Evolutionary conservation across 306 rosid genomes (phyloP).

Genomic region (Spatholobus suberectus): DNA sequence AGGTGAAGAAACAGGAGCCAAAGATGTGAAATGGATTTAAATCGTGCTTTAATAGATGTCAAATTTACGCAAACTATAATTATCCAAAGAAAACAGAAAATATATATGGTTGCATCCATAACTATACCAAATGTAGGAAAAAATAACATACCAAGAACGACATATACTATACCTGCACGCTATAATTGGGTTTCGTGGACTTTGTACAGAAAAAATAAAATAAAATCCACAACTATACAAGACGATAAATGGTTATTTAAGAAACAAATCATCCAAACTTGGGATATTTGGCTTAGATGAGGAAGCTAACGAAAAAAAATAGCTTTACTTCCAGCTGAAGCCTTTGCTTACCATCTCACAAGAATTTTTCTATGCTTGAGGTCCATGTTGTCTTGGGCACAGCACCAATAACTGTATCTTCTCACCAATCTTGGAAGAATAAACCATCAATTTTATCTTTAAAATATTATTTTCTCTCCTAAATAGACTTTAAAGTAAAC

Average conservation of each 20-base stretch:
- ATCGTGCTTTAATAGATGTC: not conserved
- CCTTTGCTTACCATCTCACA: constrained; percentile 56
- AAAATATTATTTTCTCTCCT: too few relatives aligned
- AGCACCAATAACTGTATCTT: constrained; percentile 86
- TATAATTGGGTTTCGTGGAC: too few relatives aligned
- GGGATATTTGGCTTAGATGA: constrained; percentile 43
- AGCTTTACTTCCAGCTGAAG: constrained; percentile 48
- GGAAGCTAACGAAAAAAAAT: constrained; percentile 43
- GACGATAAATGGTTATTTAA: constrained; percentile 44
- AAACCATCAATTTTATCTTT: too few relatives aligned
- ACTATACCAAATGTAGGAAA: too few relatives aligned
- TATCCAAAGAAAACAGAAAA: constrained; percentile 27
- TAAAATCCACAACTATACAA: constrained; percentile 61
- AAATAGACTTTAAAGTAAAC: too few relatives aligned
- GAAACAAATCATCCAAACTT: constrained; percentile 45
- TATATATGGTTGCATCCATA: constrained; percentile 45
- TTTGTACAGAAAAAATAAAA: constrained; percentile 27
- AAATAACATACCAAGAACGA: too few relatives aligned
- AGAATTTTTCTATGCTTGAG: constrained; percentile 81
- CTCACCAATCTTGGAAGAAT: too few relatives aligned
- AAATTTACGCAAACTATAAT: constrained; percentile 19
- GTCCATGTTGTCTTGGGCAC: constrained; percentile 84
- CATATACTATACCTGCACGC: too few relatives aligned
- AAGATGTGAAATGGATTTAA: constrained; percentile 26
- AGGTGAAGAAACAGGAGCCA: not conserved